Percentiles rank a stretch among this genome's conserved stretches.
Evolutionary conservation across 108 stramenopile genomes (phyloP).

Genomic region (Phaeodactylum tricornutum): DNA sequence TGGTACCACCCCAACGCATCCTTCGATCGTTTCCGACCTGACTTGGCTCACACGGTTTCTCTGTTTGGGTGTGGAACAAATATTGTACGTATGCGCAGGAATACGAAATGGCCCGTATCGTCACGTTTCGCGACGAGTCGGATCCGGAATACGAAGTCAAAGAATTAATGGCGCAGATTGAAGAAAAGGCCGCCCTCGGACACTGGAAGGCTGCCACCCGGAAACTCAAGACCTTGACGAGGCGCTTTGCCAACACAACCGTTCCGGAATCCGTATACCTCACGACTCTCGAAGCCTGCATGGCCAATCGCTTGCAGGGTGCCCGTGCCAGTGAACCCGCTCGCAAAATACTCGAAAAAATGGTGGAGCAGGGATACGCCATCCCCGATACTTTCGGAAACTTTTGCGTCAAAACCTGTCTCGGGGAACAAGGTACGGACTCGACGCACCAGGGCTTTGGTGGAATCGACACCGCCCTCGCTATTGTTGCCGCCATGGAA

Average conservation of each 20-base stretch:
- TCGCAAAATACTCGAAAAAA: constrained; percentile 71
- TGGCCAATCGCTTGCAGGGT: constrained; percentile 65
- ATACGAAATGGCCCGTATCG: constrained; percentile 34
- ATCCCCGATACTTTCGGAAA: constrained; percentile 59
- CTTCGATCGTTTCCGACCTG: too few species aligned
- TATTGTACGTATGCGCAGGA: too few species aligned
- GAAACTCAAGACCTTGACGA: constrained; percentile 49
- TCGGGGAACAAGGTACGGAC: constrained; percentile 48
- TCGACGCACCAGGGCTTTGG: constrained; percentile 76
- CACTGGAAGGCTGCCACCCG: constrained; percentile 81
- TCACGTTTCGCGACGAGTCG: constrained; percentile 53
- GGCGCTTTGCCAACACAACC: constrained; percentile 19
- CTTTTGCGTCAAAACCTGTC: constrained; percentile 39
- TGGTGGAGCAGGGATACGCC: constrained; percentile 47
- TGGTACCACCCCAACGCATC: background rate
- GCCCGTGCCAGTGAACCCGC: constrained; percentile 81
- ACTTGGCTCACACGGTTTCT: too few species aligned
- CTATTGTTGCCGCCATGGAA: constrained; percentile 69
- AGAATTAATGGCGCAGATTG: constrained; percentile 37
- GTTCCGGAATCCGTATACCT: constrained; percentile 53
- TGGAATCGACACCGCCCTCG: constrained; percentile 76
- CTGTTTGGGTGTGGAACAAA: too few species aligned
- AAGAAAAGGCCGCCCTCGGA: constrained; percentile 37
- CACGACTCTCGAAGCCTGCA: constrained; percentile 54
- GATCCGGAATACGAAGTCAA: constrained; percentile 73